phyloP scores from a whole-genome alignment of 148 eudicot genomes.

The Silene uniflora region DNA sequence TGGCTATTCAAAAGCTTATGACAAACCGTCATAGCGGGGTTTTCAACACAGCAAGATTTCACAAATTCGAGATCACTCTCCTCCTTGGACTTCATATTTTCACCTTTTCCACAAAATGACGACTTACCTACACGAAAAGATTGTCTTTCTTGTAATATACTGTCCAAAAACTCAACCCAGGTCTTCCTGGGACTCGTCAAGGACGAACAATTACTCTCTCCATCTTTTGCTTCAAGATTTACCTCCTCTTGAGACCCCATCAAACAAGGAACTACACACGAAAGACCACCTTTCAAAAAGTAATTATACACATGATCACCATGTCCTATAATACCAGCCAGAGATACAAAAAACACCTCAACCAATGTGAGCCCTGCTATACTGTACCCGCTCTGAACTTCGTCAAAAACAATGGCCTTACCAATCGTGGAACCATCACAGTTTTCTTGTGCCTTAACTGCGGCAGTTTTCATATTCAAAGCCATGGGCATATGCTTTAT shows the following conservation, averaged over 20 bases:
- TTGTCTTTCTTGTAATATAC: slow-evolving; percentile 38
- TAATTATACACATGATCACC: slow-evolving; percentile 74
- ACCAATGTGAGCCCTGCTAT: slow-evolving; percentile 60
- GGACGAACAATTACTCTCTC: slow-evolving; percentile 27
- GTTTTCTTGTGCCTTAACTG: slow-evolving; percentile 26
- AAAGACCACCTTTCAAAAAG: slow-evolving; percentile 43
- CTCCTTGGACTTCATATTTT: slow-evolving; percentile 17
- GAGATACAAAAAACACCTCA: slow-evolving; percentile 75
- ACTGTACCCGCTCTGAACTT: slow-evolving; percentile 25
- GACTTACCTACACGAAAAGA: slow-evolving; percentile 21
- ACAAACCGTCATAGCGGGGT: slow-evolving; percentile 72
- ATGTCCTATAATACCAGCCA: slow-evolving; percentile 75
- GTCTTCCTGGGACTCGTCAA: slow-evolving; percentile 38
- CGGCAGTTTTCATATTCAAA: slow-evolving; percentile 26
- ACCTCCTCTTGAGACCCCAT: slow-evolving; percentile 23
- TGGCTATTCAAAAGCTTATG: slow-evolving; percentile 48
- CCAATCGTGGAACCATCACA: slow-evolving; percentile 19
- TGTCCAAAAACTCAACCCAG: slow-evolving; percentile 60
- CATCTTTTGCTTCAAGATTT: slow-evolving; percentile 24
- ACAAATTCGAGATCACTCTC: slow-evolving; percentile 29
- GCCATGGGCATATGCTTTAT: slow-evolving; percentile 58
- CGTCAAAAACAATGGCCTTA: slow-evolving; percentile 18
- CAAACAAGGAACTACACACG: slow-evolving; percentile 33
- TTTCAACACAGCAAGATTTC: slow-evolving; percentile 52
- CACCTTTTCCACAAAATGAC: slow-evolving; percentile 23